phyloP scores from a whole-genome alignment of 345 rosid genomes.

The Linum tenue region DNA sequence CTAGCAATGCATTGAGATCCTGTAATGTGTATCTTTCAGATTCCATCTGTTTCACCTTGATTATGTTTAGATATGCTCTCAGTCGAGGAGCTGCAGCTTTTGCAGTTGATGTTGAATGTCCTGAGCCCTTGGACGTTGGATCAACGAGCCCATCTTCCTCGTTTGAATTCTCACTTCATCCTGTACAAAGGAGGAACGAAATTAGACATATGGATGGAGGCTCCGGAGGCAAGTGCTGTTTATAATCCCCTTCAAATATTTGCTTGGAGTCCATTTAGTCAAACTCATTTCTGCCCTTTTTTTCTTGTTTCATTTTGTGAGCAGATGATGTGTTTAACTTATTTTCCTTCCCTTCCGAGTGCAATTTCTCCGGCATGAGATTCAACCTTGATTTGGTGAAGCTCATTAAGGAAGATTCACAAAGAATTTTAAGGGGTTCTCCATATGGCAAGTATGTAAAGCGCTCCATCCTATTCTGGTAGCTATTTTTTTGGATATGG shows the following conservation, averaged over 20 bases:
- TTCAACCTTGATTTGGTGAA: conserved; percentile 72
- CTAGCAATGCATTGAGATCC: not conserved
- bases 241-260: not conserved
- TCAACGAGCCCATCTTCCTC: conserved; percentile 20
- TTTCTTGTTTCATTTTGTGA: not conserved
- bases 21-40: not conserved
- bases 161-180: conserved; percentile 39
- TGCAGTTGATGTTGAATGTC: conserved; percentile 68
- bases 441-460: conserved; percentile 44
- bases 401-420: conserved; percentile 48
- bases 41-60: conserved; percentile 23
- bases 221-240: conserved; percentile 33
- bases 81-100: conserved; percentile 66
- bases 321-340: conserved; percentile 65
- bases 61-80: conserved; percentile 54
- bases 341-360: conserved; percentile 91
- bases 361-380: conserved; percentile 90
- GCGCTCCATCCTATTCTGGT: conserved; percentile 3
- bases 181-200: conserved; percentile 48
- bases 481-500: not conserved
- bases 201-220: conserved; percentile 23
- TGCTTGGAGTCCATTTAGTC: not conserved
- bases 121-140: conserved; percentile 16
- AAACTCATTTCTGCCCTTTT: not conserved
- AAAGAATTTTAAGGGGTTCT: conserved; percentile 41